phyloP scores from a whole-genome alignment of 2,329 filamentous ascomycete genomes.

The Sporothrix luriei region DNA sequence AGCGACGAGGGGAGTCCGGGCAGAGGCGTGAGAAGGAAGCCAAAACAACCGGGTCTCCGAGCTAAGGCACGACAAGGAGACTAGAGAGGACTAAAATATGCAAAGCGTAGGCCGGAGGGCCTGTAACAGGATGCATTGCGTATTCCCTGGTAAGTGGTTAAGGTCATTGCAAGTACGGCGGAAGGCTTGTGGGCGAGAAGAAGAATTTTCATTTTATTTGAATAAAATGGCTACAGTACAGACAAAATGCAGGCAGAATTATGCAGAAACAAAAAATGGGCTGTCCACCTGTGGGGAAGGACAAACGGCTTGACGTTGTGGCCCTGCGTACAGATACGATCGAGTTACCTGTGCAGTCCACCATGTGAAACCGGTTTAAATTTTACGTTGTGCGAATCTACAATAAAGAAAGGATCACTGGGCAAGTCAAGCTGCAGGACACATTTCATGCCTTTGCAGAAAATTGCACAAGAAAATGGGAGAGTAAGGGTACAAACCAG shows the following conservation, averaged over 20 bases:
- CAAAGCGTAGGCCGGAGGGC: conserved; percentile 27
- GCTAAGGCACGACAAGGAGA: conserved; percentile 29
- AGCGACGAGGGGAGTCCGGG: not conserved
- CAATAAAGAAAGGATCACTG: not conserved
- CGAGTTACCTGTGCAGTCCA: conserved; percentile 28
- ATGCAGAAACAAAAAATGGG: conserved; percentile 2
- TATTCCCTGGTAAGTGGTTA: not conserved
- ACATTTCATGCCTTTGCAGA: conserved; percentile 1
- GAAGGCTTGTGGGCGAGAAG: not conserved
- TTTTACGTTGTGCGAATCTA: conserved; percentile 8
- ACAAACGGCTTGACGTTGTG: conserved; percentile 25
- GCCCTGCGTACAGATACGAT: conserved; percentile 21
- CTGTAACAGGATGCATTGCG: conserved; percentile 20
- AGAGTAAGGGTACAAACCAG: not conserved
- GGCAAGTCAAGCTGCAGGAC: not conserved
- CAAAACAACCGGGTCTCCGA: conserved; percentile 20
- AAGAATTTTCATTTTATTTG: not conserved
- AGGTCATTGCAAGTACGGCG: not conserved
- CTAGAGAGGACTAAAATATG: conserved; percentile 31
- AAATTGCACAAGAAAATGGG: not conserved
- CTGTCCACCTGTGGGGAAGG: conserved; percentile 14
- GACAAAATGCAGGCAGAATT: not conserved
- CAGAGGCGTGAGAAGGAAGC: conserved; percentile 4
- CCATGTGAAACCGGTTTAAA: conserved; percentile 19
- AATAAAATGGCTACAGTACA: not conserved